Evolutionary conservation across 805 yeast genomes (phyloP), one percentile per base, ranked within the genome.

Genomic region (Metschnikowia kofuensis): DNA sequence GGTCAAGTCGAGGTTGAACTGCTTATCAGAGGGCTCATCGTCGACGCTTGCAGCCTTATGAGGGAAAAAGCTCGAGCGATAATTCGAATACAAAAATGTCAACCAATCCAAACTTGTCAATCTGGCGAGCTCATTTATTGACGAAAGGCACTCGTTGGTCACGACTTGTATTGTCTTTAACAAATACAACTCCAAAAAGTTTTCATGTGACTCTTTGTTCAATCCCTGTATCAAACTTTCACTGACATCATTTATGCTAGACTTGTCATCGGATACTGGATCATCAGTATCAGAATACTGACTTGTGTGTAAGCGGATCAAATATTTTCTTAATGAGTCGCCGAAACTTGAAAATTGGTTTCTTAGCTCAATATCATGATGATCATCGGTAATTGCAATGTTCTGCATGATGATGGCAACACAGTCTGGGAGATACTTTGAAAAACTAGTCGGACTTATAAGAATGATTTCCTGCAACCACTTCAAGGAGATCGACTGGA

Each of bases 61-160:
- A 28, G 64, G 60, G 39, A 68, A 63, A 41, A 70, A 70, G 28
- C 64, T 56, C 5, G 62, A 55, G 2, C 72, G 61, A 49, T 85
- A 84, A 55, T 84, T 84, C 28, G 80, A 76, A 60, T 90, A 92
- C 37, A 94, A 74, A 77, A 89, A 81, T 13, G 83, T 82, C 31
- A 94, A 72, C 99, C 99, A 94, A 54, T 91, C 96, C 34, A 94
- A 70, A 26, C 94, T 84, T 0, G 95, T 89, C 32, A 89, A 76
- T 50, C 94, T 77, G 0, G 97, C 87, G 29, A 84, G 82, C 52
- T 89, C 96, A 56, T 87, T 84, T 26, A 63, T 48, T 7, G 67
- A 62, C 40, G 63, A 64, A 21, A 70, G 60, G 48, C 71, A 70
- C 61, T 90, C 96, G 37, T 82, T 63, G 4, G 89, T 84, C 48